Percentiles rank a stretch among this genome's conserved stretches.
Conservation (phyloP, 371 early-diverging fungal genomes). For the Mortierella sp. region DNA sequence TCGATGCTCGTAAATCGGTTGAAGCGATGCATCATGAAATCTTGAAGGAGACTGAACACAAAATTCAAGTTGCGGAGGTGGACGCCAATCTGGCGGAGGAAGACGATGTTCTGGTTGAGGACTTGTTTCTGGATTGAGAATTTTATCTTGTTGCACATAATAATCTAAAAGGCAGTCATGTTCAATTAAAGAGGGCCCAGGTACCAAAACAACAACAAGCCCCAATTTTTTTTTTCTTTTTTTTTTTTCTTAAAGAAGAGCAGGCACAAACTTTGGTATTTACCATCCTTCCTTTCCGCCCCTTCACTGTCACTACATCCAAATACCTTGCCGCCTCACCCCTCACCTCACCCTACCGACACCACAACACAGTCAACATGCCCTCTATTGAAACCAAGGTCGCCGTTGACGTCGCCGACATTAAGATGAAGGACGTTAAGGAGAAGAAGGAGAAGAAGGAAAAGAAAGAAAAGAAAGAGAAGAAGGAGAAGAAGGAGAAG, state of each 20-base stretch:
- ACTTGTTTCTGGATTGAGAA: conserved; percentile 35
- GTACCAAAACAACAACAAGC: conserved; percentile 10
- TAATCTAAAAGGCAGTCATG: not conserved
- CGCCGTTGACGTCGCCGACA: conserved; percentile 13
- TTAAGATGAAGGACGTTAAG: conserved; percentile 56
- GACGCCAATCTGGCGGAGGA: conserved; percentile 23
- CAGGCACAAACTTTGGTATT: conserved; percentile 2
- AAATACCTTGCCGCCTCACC: not conserved
- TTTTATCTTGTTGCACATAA: not conserved
- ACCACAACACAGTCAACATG: conserved; percentile 14
- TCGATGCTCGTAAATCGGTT: conserved; percentile 54
- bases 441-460: conserved; percentile 59
- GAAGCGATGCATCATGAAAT: conserved; percentile 58
- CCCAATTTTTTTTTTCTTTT: conserved; percentile 26
- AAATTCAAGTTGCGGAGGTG: conserved; percentile 46
- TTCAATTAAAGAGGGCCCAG: not conserved
- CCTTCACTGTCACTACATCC: not conserved
- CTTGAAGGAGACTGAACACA: conserved; percentile 31
- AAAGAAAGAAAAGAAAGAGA: conserved; percentile 52
- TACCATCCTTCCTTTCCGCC: not conserved
- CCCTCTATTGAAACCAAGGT: conserved; percentile 29
- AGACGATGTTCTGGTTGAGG: conserved; percentile 32
- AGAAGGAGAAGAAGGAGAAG: conserved; percentile 54
- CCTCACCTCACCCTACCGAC: not conserved
- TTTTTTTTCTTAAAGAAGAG: conserved; percentile 16